phyloP scores from a whole-genome alignment of 163 green algal genomes.

The Prototheca cutis region DNA sequence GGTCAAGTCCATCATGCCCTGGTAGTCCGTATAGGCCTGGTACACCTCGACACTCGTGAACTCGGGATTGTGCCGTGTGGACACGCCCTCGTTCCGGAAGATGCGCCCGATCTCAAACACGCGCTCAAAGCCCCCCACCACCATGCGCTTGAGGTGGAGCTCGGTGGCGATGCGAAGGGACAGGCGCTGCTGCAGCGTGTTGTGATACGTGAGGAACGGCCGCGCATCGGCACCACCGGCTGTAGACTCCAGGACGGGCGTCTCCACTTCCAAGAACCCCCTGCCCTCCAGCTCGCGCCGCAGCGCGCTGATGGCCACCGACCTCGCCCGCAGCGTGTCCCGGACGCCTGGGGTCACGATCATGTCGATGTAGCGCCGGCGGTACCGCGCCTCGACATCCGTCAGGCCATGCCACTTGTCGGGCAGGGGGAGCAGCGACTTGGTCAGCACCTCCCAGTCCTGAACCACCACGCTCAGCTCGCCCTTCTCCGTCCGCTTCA shows the following conservation, averaged over 20 bases:
- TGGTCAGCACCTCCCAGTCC: slow-evolving; percentile 73
- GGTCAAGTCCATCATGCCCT: slow-evolving; percentile 92
- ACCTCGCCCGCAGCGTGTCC: slow-evolving; percentile 69
- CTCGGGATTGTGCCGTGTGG: slow-evolving; percentile 92
- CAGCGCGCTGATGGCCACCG: slow-evolving; percentile 63
- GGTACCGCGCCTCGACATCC: slow-evolving; percentile 93
- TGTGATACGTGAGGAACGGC: slow-evolving; percentile 94
- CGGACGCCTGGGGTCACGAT: slow-evolving; percentile 72
- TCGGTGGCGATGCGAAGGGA: slow-evolving; percentile 93
- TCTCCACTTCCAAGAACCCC: slow-evolving; percentile 88
- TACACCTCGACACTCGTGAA: slow-evolving; percentile 97
- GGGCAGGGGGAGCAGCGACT: slow-evolving; percentile 86
- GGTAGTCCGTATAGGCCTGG: slow-evolving; percentile 88
- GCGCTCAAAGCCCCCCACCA: slow-evolving; percentile 86
- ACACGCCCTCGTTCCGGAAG: slow-evolving; percentile 95
- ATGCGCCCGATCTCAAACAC: slow-evolving; percentile 92
- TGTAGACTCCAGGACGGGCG: slow-evolving; percentile 77
- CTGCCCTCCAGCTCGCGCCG: slow-evolving; percentile 69
- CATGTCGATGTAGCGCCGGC: slow-evolving; percentile 86
- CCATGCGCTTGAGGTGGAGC: slow-evolving; percentile 90
- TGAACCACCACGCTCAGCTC: slow-evolving; percentile 76
- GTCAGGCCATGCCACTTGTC: slow-evolving; percentile 97
- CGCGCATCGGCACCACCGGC: slow-evolving; percentile 89
- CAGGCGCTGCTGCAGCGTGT: slow-evolving; percentile 70
- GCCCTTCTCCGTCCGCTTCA: slow-evolving; percentile 91